These are phyloP conservation scores for Tricholoma bakamatsutake DNA, from an alignment of 768 basidiomycete genomes.

Conservation along the genomic window DNA sequence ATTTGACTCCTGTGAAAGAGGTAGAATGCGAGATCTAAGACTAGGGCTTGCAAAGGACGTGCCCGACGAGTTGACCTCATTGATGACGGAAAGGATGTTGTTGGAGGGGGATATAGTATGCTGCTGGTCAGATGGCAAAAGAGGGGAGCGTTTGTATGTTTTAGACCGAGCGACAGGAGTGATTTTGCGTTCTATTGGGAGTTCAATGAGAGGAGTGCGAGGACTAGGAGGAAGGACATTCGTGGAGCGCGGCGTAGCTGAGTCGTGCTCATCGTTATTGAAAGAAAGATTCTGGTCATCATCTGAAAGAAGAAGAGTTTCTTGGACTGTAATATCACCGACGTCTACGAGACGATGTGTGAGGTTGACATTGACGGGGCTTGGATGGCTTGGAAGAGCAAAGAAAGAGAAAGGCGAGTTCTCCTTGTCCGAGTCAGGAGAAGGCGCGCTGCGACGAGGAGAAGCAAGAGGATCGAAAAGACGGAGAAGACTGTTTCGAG, in stretches of 20 bases:
- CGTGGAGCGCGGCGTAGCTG: constrained; percentile 18
- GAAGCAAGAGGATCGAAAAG: constrained; percentile 48
- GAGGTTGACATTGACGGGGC: constrained; percentile 24
- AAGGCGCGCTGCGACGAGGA: constrained; percentile 16
- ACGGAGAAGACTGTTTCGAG: constrained; percentile 40
- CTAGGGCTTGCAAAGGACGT: constrained; percentile 12
- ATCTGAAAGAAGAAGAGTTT: constrained; percentile 25
- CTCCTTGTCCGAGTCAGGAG: constrained; percentile 43
- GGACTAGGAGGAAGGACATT: constrained; percentile 17
- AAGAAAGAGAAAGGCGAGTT: constrained; percentile 36
- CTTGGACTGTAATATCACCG: constrained; percentile 41
- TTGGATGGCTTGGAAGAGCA: constrained; percentile 22
- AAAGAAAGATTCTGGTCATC: constrained; percentile 27
- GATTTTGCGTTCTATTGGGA: constrained; percentile 25
- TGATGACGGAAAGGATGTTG: constrained; percentile 12
- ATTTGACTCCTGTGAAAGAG: not conserved
- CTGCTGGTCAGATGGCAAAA: constrained; percentile 16
- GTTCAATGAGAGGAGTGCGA: constrained; percentile 34
- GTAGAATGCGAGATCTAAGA: not conserved
- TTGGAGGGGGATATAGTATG: constrained; percentile 3
- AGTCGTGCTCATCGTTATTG: constrained; percentile 30
- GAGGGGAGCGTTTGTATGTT: constrained; percentile 19
- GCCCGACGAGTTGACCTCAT: constrained; percentile 17
- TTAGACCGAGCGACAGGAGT: constrained; percentile 32
- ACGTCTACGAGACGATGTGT: constrained; percentile 43